Conservation (phyloP, 1,139 yeast species). For the Diutina pseudorugosa region DNA sequence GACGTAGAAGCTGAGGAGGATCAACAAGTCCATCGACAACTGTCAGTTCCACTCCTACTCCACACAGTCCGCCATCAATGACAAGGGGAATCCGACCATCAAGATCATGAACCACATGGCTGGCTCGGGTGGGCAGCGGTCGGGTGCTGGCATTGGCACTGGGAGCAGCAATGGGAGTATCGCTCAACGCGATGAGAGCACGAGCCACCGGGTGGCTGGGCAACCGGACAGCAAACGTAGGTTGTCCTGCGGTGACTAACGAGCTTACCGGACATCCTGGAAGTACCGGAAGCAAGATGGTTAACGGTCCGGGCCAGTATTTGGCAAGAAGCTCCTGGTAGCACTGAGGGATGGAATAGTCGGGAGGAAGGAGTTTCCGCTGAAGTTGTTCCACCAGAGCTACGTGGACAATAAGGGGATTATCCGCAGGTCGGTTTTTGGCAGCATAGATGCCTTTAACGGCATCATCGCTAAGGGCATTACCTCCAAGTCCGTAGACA, state of each 20-base stretch:
- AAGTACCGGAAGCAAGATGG: constrained; percentile 66
- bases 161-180: constrained; percentile 91
- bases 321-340: constrained; percentile 49
- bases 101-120: constrained; percentile 73
- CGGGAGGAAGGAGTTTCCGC: constrained; percentile 36
- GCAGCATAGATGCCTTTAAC: constrained; percentile 72
- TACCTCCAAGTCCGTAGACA: constrained; percentile 90
- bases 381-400: constrained; percentile 66
- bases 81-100: constrained; percentile 74
- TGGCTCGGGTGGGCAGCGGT: constrained; percentile 86
- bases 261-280: constrained; percentile 44
- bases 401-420: constrained; percentile 84
- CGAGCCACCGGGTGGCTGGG: constrained; percentile 85
- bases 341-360: constrained; percentile 46
- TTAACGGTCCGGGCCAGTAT: constrained; percentile 96
- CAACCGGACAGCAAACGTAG: constrained; percentile 83
- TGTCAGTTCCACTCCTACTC: constrained; percentile 90
- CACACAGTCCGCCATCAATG: constrained; percentile 80
- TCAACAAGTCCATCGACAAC: constrained; percentile 78
- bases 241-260: constrained; percentile 74
- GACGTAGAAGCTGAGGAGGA: constrained; percentile 85
- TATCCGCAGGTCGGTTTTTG: constrained; percentile 89
- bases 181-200: constrained; percentile 78
- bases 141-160: constrained; percentile 93
- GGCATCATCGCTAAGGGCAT: constrained; percentile 62